Evolutionary conservation across 441 rosid genomes (phyloP).

Genomic region (Gossypium davidsonii): DNA sequence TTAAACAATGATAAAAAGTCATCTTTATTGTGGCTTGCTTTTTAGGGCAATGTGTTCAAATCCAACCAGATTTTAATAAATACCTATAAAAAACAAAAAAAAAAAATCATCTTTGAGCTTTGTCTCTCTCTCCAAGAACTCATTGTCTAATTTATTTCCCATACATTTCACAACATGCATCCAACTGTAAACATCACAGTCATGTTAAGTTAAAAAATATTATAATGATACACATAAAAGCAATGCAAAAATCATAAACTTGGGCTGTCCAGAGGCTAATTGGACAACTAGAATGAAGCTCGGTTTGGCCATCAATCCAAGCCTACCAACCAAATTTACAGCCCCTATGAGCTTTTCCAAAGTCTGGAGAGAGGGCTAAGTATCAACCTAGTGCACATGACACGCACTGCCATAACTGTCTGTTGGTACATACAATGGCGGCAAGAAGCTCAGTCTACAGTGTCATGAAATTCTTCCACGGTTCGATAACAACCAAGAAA

Average conservation of each 20-base stretch:
- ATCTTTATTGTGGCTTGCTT: not conserved
- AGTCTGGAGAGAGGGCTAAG: not conserved
- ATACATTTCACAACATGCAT: not conserved
- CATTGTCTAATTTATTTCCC: not conserved
- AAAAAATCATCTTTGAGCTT: not conserved
- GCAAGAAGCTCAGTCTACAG: slow-evolving; percentile 8
- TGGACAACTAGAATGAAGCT: not conserved
- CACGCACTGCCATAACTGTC: not conserved
- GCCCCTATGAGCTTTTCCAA: not conserved
- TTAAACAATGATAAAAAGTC: not conserved
- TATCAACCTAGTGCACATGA: not conserved
- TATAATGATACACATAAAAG: not conserved
- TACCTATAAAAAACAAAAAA: not conserved
- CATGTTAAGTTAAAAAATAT: not conserved
- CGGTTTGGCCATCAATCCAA: not conserved
- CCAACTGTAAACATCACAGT: not conserved
- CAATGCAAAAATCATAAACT: not conserved
- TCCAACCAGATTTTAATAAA: not conserved
- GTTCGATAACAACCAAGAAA: slow-evolving; percentile 3
- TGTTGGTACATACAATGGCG: not conserved
- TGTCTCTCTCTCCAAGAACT: not conserved
- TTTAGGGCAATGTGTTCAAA: not conserved
- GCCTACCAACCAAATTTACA: not conserved
- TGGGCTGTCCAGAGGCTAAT: not conserved
- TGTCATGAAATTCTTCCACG: not conserved